phyloP scores from a whole-genome alignment of 2,329 filamentous ascomycete species.

The Beauveria sp. region DNA sequence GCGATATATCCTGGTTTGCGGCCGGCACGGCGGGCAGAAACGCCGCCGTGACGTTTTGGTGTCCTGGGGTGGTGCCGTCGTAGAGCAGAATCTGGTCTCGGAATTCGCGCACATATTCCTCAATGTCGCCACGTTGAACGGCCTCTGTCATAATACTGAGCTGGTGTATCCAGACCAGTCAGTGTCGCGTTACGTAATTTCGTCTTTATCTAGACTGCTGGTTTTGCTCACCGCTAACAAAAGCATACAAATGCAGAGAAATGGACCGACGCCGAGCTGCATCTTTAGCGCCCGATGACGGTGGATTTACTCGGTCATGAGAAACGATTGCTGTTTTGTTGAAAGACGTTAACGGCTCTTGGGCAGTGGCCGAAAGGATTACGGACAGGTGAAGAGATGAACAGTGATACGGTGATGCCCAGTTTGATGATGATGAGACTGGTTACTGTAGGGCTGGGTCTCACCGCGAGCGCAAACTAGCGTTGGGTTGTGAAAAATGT shows the following conservation, averaged over 20 bases:
- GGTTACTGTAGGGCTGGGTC: background rate
- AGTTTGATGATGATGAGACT: background rate
- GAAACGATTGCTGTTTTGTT: background rate
- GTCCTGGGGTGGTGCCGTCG: background rate
- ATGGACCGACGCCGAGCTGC: background rate
- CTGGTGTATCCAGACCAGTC: background rate
- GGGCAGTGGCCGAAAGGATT: too few relatives aligned
- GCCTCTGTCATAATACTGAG: background rate
- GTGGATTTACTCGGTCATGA: background rate
- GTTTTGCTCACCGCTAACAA: background rate
- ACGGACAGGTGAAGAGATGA: background rate
- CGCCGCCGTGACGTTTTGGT: background rate
- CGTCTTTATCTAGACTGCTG: background rate
- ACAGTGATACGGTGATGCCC: background rate
- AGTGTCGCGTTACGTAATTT: background rate
- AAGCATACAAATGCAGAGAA: background rate
- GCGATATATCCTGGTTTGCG: slow-evolving; percentile 3
- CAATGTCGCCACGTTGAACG: slow-evolving; percentile 2
- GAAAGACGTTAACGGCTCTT: background rate
- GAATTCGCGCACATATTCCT: slow-evolving; percentile 1
- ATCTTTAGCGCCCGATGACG: background rate
- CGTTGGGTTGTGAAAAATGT: too few relatives aligned
- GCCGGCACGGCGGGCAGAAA: background rate
- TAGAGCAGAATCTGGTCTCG: background rate
- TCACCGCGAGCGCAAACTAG: background rate